Percentiles rank a stretch among this genome's conserved stretches.
Conservation (phyloP, 345 rosid genomes). For the Gynandropsis gynandra region DNA sequence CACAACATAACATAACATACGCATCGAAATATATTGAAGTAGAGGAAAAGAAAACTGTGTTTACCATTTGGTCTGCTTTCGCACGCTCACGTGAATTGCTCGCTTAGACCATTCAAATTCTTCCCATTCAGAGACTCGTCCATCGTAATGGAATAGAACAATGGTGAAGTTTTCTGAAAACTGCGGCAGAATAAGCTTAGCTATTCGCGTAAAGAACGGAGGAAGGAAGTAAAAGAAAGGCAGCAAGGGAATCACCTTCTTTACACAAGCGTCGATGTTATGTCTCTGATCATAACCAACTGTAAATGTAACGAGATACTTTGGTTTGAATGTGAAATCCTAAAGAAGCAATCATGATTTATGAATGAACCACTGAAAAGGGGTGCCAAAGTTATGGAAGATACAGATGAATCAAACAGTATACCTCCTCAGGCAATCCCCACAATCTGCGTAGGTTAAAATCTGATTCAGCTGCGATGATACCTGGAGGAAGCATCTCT, state of each 20-base stretch:
- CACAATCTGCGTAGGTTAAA: constrained; percentile 66
- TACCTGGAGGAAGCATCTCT: constrained; percentile 78
- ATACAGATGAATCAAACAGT: neutral
- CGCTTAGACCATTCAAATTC: constrained; percentile 88
- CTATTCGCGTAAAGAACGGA: constrained; percentile 1
- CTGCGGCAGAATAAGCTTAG: constrained; percentile 34
- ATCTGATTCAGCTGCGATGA: constrained; percentile 75
- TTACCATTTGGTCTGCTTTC: constrained; percentile 91
- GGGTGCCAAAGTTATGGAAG: constrained; percentile 3
- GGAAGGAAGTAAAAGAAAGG: neutral
- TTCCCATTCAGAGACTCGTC: constrained; percentile 80
- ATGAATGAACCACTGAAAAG: constrained; percentile 3
- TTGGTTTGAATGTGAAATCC: constrained; percentile 64
- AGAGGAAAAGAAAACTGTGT: neutral
- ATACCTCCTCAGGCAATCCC: constrained; percentile 88
- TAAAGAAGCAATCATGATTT: constrained; percentile 38
- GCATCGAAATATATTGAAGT: neutral
- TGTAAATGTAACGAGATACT: constrained; percentile 84
- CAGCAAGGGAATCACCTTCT: constrained; percentile 70
- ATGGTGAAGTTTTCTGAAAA: constrained; percentile 71
- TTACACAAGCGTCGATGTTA: constrained; percentile 76
- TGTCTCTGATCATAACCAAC: constrained; percentile 67
- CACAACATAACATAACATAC: too few species aligned
- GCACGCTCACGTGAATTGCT: constrained; percentile 82
- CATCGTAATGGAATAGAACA: constrained; percentile 91